Conservation (phyloP, 2,329 filamentous ascomycete genomes). For the Juglanconis juglandina region DNA sequence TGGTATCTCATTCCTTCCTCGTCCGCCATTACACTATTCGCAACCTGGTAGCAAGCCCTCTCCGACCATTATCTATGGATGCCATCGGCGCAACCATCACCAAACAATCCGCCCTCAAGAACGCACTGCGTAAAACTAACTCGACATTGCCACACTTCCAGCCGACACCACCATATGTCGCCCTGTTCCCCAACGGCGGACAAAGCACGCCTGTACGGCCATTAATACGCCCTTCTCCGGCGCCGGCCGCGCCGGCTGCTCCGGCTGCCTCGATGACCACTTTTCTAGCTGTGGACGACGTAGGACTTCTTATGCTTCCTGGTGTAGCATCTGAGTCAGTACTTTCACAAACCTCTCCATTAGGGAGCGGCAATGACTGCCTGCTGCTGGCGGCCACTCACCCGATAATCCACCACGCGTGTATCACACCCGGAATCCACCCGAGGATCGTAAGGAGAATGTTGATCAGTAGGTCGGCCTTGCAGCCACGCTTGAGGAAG, state of each 20-base stretch:
- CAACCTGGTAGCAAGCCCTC: neutral
- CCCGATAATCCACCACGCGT: slow-evolving; percentile 20
- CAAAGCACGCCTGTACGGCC: no score
- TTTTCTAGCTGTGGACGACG: neutral
- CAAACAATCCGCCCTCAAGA: neutral
- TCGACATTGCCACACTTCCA: neutral
- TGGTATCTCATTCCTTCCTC: neutral
- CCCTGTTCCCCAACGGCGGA: no score
- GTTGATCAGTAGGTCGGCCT: slow-evolving; percentile 15
- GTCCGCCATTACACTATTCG: neutral
- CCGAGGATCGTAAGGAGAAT: slow-evolving; percentile 16
- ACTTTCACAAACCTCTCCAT: neutral
- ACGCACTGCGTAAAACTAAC: neutral
- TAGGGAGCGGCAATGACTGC: no score
- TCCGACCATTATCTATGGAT: neutral
- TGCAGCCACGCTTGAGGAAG: slow-evolving; percentile 15
- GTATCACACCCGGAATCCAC: slow-evolving; percentile 16
- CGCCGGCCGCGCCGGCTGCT: neutral
- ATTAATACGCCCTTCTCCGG: neutral
- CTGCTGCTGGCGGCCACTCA: neutral
- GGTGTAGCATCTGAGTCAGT: neutral
- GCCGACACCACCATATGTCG: no score
- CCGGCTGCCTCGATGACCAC: neutral
- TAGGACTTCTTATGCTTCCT: slow-evolving; percentile 8
- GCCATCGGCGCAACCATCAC: neutral